Evolutionary conservation across 1,284 basidiomycete genomes (phyloP).

Genomic region (Ceratobasidium sp.): DNA sequence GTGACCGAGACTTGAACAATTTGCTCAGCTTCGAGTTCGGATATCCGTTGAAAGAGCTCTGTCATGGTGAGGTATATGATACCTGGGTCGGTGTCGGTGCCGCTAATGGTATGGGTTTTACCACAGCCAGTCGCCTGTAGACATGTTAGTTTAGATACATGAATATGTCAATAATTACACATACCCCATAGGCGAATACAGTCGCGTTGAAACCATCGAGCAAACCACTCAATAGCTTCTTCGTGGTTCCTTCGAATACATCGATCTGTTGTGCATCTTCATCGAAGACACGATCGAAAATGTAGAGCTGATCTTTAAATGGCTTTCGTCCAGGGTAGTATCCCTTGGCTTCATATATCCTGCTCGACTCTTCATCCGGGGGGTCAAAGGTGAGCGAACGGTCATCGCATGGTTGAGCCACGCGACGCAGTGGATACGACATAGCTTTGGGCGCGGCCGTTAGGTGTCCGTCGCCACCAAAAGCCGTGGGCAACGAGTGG

Average conservation of each 20-base stretch:
- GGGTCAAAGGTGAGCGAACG: slow-evolving; percentile 95
- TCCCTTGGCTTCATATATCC: slow-evolving; percentile 81
- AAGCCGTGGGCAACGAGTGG: slow-evolving; percentile 70
- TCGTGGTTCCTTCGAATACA: slow-evolving; percentile 87
- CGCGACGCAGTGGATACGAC: slow-evolving; percentile 67
- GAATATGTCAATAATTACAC: slow-evolving; percentile 56
- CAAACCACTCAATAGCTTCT: slow-evolving; percentile 83
- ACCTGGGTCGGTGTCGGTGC: slow-evolving; percentile 85
- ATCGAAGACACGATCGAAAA: slow-evolving; percentile 93
- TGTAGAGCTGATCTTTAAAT: slow-evolving; percentile 94
- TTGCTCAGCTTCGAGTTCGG: slow-evolving; percentile 84
- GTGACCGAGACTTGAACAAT: slow-evolving; percentile 89
- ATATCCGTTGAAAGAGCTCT: slow-evolving; percentile 90
- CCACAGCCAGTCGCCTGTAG: slow-evolving; percentile 95
- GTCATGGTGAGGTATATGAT: slow-evolving; percentile 97
- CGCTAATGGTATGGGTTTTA: slow-evolving; percentile 98
- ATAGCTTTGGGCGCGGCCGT: slow-evolving; percentile 69
- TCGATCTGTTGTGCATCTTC: slow-evolving; percentile 83
- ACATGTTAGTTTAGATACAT: slow-evolving; percentile 48
- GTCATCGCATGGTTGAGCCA: slow-evolving; percentile 85
- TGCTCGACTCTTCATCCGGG: slow-evolving; percentile 82
- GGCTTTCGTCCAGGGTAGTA: slow-evolving; percentile 86
- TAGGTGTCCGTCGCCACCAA: slow-evolving; percentile 85
- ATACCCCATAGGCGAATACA: slow-evolving; percentile 95
- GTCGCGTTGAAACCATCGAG: slow-evolving; percentile 97